These are phyloP conservation scores for Colletotrichum orbiculare DNA, from an alignment of 2,329 filamentous ascomycete species.

Conservation along the genomic window DNA sequence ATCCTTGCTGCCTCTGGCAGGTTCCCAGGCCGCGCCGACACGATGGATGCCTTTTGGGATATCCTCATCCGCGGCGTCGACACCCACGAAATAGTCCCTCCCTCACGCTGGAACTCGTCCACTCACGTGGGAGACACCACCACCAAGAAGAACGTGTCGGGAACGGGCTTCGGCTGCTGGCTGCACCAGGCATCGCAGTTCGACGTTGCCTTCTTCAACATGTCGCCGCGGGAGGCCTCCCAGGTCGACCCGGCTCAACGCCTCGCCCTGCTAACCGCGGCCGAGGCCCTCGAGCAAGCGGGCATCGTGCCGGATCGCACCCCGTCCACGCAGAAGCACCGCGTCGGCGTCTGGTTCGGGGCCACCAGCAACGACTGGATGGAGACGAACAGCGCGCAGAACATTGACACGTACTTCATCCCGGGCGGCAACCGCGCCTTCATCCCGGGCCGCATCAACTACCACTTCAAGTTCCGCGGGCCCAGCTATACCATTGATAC, in stretches of 20 bases:
- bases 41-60: slow-evolving; percentile 68
- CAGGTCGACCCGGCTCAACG: slow-evolving; percentile 83
- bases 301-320: slow-evolving; percentile 76
- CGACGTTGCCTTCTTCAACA: slow-evolving; percentile 78
- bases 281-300: slow-evolving; percentile 83
- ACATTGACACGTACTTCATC: slow-evolving; percentile 68
- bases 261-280: slow-evolving; percentile 77
- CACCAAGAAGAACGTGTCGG: slow-evolving; percentile 55
- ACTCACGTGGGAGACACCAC: slow-evolving; percentile 71
- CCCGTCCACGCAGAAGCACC: slow-evolving; percentile 67
- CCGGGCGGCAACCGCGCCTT: slow-evolving; percentile 63
- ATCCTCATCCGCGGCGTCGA: slow-evolving; percentile 71
- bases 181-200: slow-evolving; percentile 75
- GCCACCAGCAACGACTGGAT: slow-evolving; percentile 83
- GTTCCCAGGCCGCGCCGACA: slow-evolving; percentile 54
- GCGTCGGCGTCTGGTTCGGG: slow-evolving; percentile 80
- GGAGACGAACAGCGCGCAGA: slow-evolving; percentile 79
- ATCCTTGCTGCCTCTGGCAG: slow-evolving; percentile 74
- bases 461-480: slow-evolving; percentile 81
- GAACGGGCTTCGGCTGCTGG: slow-evolving; percentile 47
- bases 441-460: slow-evolving; percentile 74
- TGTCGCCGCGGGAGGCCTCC: slow-evolving; percentile 74
- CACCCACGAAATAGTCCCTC: slow-evolving; percentile 68
- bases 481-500: slow-evolving; percentile 80
- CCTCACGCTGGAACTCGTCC: slow-evolving; percentile 69